Evolutionary conservation across 768 basidiomycete genomes (phyloP).

Genomic region (Russula sp.): DNA sequence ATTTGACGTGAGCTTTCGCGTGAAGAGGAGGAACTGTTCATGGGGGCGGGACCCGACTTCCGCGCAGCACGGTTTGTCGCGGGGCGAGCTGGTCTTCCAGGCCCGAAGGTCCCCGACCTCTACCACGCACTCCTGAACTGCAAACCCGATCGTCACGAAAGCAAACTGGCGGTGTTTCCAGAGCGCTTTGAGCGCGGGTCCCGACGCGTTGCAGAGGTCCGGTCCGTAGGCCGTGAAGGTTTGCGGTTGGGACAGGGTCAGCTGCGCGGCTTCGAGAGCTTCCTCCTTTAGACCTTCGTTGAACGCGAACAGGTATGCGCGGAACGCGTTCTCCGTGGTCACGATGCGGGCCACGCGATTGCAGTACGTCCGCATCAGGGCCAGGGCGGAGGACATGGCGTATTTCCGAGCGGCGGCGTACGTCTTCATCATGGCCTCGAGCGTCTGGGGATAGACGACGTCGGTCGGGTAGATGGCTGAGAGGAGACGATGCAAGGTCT

Average conservation of each 20-base stretch:
- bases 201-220: neutral
- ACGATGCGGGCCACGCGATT: neutral
- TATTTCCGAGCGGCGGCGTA: constrained; percentile 2
- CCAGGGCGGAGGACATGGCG: neutral
- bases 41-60: neutral
- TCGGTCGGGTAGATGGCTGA: constrained; percentile 14
- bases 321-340: constrained; percentile 1
- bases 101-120: constrained; percentile 9
- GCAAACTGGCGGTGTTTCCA: neutral
- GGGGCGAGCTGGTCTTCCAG: neutral
- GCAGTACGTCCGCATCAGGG: constrained; percentile 1
- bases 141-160: neutral
- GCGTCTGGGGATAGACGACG: constrained; percentile 4
- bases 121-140: neutral
- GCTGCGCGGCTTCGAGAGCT: constrained; percentile 2
- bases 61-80: neutral
- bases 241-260: neutral
- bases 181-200: constrained; percentile 1
- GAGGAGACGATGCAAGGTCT: constrained; percentile 15
- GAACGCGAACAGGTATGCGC: constrained; percentile 5
- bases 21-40: neutral
- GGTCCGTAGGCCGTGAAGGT: neutral
- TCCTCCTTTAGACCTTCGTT: constrained; percentile 1
- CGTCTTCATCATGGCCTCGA: constrained; percentile 11
- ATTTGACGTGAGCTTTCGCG: neutral